Evolutionary conservation across 805 yeast genomes (phyloP).

Genomic region (Yarrowia divulgata): DNA sequence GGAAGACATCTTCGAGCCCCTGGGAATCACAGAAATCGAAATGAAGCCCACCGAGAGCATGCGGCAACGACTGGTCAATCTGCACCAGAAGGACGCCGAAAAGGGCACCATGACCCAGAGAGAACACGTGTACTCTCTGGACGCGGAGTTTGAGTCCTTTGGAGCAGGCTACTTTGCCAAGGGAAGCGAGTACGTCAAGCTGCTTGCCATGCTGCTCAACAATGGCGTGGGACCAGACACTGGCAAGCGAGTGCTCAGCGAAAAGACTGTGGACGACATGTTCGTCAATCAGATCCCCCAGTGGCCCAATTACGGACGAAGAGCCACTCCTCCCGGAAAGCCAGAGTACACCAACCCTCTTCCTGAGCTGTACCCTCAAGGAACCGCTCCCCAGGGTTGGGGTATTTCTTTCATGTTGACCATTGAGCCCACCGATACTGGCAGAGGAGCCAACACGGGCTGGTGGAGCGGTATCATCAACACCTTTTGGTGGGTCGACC

Average conservation of each 20-base stretch:
- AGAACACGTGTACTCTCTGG: conserved; percentile 16
- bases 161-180: conserved; percentile 57
- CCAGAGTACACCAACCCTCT: conserved; percentile 41
- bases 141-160: conserved; percentile 46
- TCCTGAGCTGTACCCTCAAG: conserved; percentile 43
- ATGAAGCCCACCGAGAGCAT: conserved; percentile 46
- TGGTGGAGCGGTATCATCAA: conserved; percentile 56
- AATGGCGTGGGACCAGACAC: conserved; percentile 53
- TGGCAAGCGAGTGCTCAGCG: conserved; percentile 50
- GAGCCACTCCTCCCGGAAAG: conserved; percentile 42
- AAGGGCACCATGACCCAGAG: conserved; percentile 40
- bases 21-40: conserved; percentile 47
- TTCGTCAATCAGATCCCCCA: conserved; percentile 51
- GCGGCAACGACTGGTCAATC: conserved; percentile 44
- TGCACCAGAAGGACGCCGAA: conserved; percentile 44
- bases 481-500: conserved; percentile 55
- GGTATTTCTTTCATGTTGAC: conserved; percentile 49
- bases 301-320: conserved; percentile 45
- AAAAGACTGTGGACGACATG: conserved; percentile 51
- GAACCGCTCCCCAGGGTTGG: conserved; percentile 48
- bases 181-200: conserved; percentile 53
- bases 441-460: conserved; percentile 51
- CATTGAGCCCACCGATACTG: conserved; percentile 46
- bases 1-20: conserved; percentile 48
- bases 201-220: conserved; percentile 54